These are phyloP conservation scores for Metarhizium brunneum DNA, from an alignment of 2,329 filamentous ascomycete species.

Conservation along the genomic window DNA sequence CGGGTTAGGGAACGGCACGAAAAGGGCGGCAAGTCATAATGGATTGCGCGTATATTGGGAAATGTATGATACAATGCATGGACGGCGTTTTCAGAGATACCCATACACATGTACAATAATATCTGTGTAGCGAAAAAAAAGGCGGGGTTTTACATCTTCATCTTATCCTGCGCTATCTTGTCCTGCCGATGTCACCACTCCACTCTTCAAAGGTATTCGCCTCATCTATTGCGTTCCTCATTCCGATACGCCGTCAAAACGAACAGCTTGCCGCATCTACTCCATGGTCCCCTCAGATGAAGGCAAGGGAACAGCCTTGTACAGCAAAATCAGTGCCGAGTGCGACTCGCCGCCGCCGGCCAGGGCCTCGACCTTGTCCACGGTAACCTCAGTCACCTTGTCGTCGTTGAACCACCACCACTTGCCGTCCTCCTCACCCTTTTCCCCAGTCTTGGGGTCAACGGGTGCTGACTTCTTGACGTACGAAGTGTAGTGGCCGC, in stretches of 20 bases:
- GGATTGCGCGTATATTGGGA: background rate
- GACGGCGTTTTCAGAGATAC: conserved; percentile 7
- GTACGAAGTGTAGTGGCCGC: conserved; percentile 95
- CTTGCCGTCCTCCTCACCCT: conserved; percentile 75
- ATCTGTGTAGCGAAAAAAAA: background rate
- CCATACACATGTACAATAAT: conserved; percentile 1
- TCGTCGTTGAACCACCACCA: conserved; percentile 99
- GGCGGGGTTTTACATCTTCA: background rate
- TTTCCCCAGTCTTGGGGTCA: conserved; percentile 68
- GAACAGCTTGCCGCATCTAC: conserved; percentile 7
- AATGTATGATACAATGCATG: background rate
- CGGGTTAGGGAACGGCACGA: conserved; percentile 27
- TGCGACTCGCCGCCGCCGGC: conserved; percentile 84
- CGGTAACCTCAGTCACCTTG: conserved; percentile 84
- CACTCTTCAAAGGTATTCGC: background rate
- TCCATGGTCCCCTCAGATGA: conserved; percentile 37
- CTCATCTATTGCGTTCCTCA: background rate
- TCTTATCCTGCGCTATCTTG: background rate
- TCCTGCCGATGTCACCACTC: background rate
- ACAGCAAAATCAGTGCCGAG: conserved; percentile 72
- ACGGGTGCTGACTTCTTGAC: conserved; percentile 79
- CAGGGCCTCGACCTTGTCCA: conserved; percentile 83
- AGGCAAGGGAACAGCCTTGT: conserved; percentile 64
- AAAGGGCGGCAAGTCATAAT: conserved; percentile 8
- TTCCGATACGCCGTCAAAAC: background rate